Base-by-base conservation (phyloP, 2,329 filamentous ascomycete genomes). In the Tricladium varicosporioides region DNA sequence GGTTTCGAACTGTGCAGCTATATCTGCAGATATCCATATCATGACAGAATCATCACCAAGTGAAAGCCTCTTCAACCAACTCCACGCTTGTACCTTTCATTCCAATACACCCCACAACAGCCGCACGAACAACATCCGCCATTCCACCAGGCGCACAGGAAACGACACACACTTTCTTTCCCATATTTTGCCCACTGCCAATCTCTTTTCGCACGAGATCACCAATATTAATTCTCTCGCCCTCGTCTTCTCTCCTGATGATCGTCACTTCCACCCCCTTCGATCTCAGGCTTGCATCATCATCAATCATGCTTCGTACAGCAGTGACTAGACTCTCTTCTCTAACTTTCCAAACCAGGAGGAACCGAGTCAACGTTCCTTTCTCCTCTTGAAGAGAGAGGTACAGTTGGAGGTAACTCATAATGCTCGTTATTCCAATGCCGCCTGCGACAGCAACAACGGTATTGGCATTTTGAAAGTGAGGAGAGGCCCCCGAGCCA, bases 351-450 rank as follows among this genome's bases (percentile, higher is more conserved):
- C 72, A 77, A 50, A 42, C 68, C 0, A 76, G 63, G 10, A 48
- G 15, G 36, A 55, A 55, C 2, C 53, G 31, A 19, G 18, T 55
- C 7, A 18, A 18, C 16, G 14, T 19, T 32, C 53, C 33, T 45
- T 42, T 36, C 72, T 73, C 5, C 75, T 11, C 54, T 27, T 27
- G 22, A 27, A 47, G 51, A 74, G 73, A 44, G 49, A 52, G 15
- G 53, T 56, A 4, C 4, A 40, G 10, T n/a, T 40, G 36, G 4
- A 73, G 36, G 50, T 69, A 71, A 3, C 73, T 70, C 0, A 80
- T 58, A 14, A 76, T 45, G 2, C 68, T 74, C 0, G 77, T 79
- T 62, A 80, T 76, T 43, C 78, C 78, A 27, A 80, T 75, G 5
- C 77, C 78, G 15, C 78, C 78, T 1, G 68, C 75, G 32, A 80